Conservation (phyloP, 2,329 filamentous ascomycete species). For the Bipolaris sorokiniana region DNA sequence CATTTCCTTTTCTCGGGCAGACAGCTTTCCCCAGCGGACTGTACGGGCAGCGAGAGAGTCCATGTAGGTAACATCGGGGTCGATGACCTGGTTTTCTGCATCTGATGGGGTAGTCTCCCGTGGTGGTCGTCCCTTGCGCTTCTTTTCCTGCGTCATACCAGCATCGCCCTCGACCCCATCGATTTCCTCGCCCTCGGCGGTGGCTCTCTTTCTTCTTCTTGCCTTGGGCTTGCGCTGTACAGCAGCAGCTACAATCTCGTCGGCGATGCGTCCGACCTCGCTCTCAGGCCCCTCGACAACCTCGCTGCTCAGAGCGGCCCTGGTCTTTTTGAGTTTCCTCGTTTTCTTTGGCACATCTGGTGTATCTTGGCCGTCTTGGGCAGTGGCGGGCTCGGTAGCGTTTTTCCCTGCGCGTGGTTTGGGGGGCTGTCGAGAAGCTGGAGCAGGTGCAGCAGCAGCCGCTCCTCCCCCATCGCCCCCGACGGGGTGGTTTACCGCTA, state of each 20-base stretch:
- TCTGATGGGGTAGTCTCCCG: slow-evolving; percentile 45
- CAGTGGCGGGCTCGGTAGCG: slow-evolving; percentile 10
- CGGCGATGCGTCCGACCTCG: slow-evolving; percentile 17
- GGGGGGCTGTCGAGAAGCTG: slow-evolving; percentile 20
- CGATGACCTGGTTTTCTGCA: slow-evolving; percentile 58
- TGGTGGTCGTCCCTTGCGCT: slow-evolving; percentile 35
- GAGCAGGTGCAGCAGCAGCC: slow-evolving; percentile 11
- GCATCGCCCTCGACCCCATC: slow-evolving; percentile 17
- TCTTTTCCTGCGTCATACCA: slow-evolving; percentile 19
- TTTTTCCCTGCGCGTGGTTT: slow-evolving; percentile 22
- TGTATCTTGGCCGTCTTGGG: slow-evolving; percentile 19
- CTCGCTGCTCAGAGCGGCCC: slow-evolving; percentile 17
- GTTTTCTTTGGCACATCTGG: slow-evolving; percentile 32
- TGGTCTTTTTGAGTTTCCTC: slow-evolving; percentile 39
- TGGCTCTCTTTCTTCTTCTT: slow-evolving; percentile 22
- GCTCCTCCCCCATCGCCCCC: slow-evolving; percentile 19
- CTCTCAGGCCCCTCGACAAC: slow-evolving; percentile 16
- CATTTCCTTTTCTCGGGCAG: slow-evolving; percentile 75
- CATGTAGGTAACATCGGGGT: slow-evolving; percentile 72
- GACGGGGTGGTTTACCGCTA: slow-evolving; percentile 37
- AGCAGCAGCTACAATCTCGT: slow-evolving; percentile 16
- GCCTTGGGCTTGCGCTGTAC: slow-evolving; percentile 26
- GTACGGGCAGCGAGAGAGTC: slow-evolving; percentile 71
- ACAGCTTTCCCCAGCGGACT: slow-evolving; percentile 72
- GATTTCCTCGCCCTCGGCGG: slow-evolving; percentile 17